Evolutionary conservation across 1,139 yeast species (phyloP).

Genomic region (Dujonia santamariae): DNA sequence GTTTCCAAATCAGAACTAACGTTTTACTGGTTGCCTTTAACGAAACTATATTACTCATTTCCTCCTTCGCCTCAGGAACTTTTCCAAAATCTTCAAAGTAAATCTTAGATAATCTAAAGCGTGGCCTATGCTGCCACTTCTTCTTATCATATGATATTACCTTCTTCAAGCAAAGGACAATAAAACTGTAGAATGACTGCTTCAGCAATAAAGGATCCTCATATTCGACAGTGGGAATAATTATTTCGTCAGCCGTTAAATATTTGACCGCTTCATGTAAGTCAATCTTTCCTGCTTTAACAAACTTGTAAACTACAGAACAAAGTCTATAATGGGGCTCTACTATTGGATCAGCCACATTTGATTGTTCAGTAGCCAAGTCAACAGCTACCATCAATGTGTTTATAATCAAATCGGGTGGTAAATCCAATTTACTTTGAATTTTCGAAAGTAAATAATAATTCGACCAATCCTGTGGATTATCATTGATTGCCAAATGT

Average conservation of each 20-base stretch:
- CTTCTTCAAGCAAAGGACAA: conserved; percentile 26
- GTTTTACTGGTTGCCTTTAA: conserved; percentile 69
- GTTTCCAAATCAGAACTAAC: conserved; percentile 87
- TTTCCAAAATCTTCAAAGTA: conserved; percentile 54
- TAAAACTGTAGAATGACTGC: conserved; percentile 7
- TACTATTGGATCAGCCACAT: conserved; percentile 52
- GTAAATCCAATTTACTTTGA: conserved; percentile 44
- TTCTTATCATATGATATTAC: conserved; percentile 66
- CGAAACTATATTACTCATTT: conserved; percentile 61
- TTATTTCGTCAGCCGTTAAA: conserved; percentile 24
- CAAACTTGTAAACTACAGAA: conserved; percentile 57
- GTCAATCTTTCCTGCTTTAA: conserved; percentile 30
- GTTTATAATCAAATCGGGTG: conserved; percentile 30
- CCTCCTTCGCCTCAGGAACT: conserved; percentile 53
- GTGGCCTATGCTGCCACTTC: conserved; percentile 90
- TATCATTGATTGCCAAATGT: conserved; percentile 40
- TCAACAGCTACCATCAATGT: conserved; percentile 40
- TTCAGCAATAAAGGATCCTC: conserved; percentile 14
- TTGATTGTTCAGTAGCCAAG: conserved; percentile 37
- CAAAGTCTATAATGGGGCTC: conserved; percentile 76
- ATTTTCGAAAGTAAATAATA: conserved; percentile 61
- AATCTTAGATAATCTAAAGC: conserved; percentile 68
- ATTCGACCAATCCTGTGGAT: conserved; percentile 58
- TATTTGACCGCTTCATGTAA: conserved; percentile 33
- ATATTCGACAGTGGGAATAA: too few species aligned